A percentile compares a stretch with the other conserved stretches of the same genome.
Conservation (phyloP, 805 yeast genomes). For the Barnettozyma botsteinii region DNA sequence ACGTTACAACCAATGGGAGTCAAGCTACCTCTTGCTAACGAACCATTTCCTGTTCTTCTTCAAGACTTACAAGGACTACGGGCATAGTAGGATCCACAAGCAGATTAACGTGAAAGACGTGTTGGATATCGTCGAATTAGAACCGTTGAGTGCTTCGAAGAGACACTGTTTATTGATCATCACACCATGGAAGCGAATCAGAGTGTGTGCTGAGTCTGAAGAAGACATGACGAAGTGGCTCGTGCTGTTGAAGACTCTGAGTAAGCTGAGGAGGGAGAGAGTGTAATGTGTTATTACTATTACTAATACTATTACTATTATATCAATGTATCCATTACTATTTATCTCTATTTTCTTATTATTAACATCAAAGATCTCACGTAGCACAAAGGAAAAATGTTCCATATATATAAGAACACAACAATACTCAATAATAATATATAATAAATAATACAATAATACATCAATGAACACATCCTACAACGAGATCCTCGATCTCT, state of each 20-base stretch:
- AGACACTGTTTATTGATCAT: slow-evolving; percentile 42
- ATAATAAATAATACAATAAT: no score
- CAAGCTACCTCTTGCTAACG: slow-evolving; percentile 38
- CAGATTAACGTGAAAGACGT: slow-evolving; percentile 31
- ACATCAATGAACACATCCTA: no score
- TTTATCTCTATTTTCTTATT: no score
- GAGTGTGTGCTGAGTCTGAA: slow-evolving; percentile 40
- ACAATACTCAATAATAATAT: no score
- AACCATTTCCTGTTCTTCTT: slow-evolving; percentile 35
- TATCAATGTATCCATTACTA: no score
- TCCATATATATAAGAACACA: no score
- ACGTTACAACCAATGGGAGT: slow-evolving; percentile 44
- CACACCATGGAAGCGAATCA: slow-evolving; percentile 38
- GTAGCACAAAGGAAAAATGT: no score
- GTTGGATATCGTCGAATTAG: slow-evolving; percentile 45
- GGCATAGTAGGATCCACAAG: slow-evolving; percentile 24
- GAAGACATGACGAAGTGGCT: slow-evolving; percentile 45
- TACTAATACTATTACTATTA: no score
- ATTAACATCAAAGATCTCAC: no score
- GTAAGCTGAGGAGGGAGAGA: slow-evolving; percentile 20
- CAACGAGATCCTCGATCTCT: no score
- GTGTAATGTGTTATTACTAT: no score
- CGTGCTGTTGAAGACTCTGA: slow-evolving; percentile 36
- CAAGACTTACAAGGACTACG: slow-evolving; percentile 26
- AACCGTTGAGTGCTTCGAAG: slow-evolving; percentile 38